Evolutionary conservation across 495 filamentous ascomycete genomes (phyloP).

Genomic region (Podospora australis): DNA sequence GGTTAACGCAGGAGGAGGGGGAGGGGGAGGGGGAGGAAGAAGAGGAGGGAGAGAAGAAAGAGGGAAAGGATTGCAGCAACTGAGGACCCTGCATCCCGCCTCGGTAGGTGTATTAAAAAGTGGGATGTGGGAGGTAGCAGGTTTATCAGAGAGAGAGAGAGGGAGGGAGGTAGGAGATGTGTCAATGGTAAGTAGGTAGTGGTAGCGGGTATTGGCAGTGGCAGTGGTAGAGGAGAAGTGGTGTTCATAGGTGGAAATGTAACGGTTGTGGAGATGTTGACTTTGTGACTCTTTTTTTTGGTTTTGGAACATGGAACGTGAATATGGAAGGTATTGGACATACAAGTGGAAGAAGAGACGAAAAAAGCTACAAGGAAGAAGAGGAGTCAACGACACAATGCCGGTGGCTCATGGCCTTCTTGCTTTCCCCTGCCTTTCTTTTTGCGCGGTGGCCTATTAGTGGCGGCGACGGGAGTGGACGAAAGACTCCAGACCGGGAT

Average conservation of each 20-base stretch:
- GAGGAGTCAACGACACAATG: slow-evolving; percentile 15
- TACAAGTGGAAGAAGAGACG: slow-evolving; percentile 11
- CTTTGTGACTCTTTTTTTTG: neutral
- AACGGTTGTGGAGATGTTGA: neutral
- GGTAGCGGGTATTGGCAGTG: slow-evolving; percentile 4
- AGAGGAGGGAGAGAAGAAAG: neutral
- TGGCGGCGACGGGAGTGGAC: slow-evolving; percentile 19
- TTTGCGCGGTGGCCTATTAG: too few species aligned
- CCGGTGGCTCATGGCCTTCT: slow-evolving; percentile 25
- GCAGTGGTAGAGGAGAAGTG: neutral
- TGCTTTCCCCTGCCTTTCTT: too few species aligned
- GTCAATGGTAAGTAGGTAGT: neutral
- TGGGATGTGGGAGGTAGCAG: too few species aligned
- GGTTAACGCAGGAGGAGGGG: neutral
- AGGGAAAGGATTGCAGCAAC: neutral
- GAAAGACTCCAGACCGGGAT: neutral
- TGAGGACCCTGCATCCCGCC: slow-evolving; percentile 8
- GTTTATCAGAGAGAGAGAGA: neutral
- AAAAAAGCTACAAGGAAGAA: neutral
- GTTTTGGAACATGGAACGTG: slow-evolving; percentile 1
- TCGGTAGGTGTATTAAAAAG: too few species aligned
- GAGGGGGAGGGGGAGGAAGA: neutral
- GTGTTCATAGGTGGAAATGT: neutral
- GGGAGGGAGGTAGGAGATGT: neutral
- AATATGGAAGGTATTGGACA: slow-evolving; percentile 9